Evolutionary conservation across 225 moss, liverwort and hornwort genomes (phyloP), one percentile per base, ranked within the genome.

Genomic region (Pseudisothecium myosuroides): DNA sequence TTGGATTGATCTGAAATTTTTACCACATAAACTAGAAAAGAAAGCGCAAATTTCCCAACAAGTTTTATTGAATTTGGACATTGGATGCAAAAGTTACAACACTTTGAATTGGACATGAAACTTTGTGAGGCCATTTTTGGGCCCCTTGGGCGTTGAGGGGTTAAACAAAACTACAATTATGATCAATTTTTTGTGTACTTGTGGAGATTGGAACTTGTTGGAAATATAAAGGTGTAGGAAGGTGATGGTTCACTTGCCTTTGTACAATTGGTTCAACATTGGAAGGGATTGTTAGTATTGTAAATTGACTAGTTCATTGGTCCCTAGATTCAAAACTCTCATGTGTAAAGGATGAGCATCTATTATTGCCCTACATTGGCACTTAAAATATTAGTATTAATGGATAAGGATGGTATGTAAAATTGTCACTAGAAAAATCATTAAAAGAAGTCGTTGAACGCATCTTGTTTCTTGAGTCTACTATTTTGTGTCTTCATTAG

Each of bases 361-460:
- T 72, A 27, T 43, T 26, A 16, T 43, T 27, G 9, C 5, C 16
- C 1, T 5, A 8, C 2, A 45, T 17, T 9, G 43, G 16, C 15
- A 43, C 8, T 43, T 43, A 27, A 17, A 43, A 73, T 39, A 28
- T 45, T 5, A 45, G 1, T 73, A 17, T 7, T 1, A 73, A 43
- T 16, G 3, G 17, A 4, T 3, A 17, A 20, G 7, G 5, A 76
- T 32, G 13, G 49, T 5, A 28, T 54, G 8, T 1, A 8, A 76
- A 45, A 45, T 6, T 45, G 1, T 76, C 22, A 22, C 3, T 34
- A 21, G 10, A 34, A 36, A 54, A 22, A 50, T 21, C 2, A 14
- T 36, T 52, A 2, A 50, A 6, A 31, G 1, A 50, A 76, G 3
- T 2, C 8, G 1, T 41, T 43, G 71, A 72, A 43, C 0, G 0